Evolutionary conservation across 2,329 filamentous ascomycete species (phyloP), one percentile per base, ranked within the genome.

Genomic region (Xylariaceae sp.): DNA sequence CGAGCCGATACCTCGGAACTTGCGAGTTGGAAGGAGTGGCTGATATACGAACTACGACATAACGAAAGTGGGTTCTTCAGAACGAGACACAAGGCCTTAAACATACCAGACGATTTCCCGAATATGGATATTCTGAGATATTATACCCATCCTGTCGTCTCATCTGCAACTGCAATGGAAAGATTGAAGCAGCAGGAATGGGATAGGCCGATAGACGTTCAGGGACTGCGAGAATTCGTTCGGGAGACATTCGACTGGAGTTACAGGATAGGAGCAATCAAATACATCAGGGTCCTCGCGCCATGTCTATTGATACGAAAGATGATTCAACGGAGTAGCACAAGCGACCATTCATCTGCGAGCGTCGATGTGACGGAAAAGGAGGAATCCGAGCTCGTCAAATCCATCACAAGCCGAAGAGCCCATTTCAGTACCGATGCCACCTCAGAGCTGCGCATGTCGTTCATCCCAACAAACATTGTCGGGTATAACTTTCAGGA

Each of bases 91-190:
- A 86, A 82, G 55, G 80, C 82, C 2, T 70, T 96, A 42, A 73
- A 69, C 4, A 87, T 99, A 31, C 92, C 92, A 0, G 83, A 89
- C 0, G 76, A 79, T 33, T 99, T 97, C 57, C 94, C 94, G 0
- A 85, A 89, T 54, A 71, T 81, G 42, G 86, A 90, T 39, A 82
- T 96, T 7, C 71, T 97, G 17, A 78, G 87, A 11, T 96, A 89
- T 63, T 99, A 99, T 60, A 92, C 88, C 0, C 85, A 91, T 62
- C 94, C 94, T 0, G 83, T 87, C 1, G 86, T 96, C 3, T 96
- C 91, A 1, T 75, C 76, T 0, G 58, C 74, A 6, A 67, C 79
- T 9, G 75, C 79, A 22, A 62, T 92, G 44, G 69, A 79, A 3
- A 74, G 71, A 39, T 60, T 91, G 17, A 65, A 66, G 2, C 72